These are phyloP conservation scores for Amphibolis antarctica DNA, from an alignment of 106 monocot genomes.

Conservation along the genomic window DNA sequence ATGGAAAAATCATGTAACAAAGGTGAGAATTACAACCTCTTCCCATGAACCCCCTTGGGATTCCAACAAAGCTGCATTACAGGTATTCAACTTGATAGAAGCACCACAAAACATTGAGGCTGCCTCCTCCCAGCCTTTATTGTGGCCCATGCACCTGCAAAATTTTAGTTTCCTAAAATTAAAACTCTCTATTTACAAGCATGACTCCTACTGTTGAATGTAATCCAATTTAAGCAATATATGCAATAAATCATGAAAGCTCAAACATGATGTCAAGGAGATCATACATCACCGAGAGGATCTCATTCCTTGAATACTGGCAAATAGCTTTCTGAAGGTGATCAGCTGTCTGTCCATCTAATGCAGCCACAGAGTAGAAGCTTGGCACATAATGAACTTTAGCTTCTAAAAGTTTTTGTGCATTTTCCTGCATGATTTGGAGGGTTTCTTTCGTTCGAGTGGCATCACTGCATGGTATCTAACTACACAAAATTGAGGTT, in stretches of 20 bases:
- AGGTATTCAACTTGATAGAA: constrained; percentile 64
- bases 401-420: constrained; percentile 45
- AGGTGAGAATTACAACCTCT: constrained; percentile 36
- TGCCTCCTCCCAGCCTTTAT: constrained; percentile 98
- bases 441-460: constrained; percentile 88
- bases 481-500: constrained; percentile 7
- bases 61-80: constrained; percentile 93
- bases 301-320: constrained; percentile 59
- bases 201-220: too few species aligned
- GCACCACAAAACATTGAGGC: constrained; percentile 85
- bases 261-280: background rate
- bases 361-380: constrained; percentile 93
- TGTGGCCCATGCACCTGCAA: constrained; percentile 98
- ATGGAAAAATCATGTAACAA: background rate
- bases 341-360: constrained; percentile 96
- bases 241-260: too few species aligned
- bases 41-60: constrained; percentile 77
- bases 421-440: constrained; percentile 58
- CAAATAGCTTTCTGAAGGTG: constrained; percentile 82
- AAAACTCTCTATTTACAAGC: background rate
- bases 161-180: background rate
- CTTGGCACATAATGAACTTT: constrained; percentile 80
- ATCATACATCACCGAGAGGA: constrained; percentile 67
- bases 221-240: too few species aligned
- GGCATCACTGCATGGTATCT: constrained; percentile 53